These are phyloP conservation scores for Vaccinium darrowii DNA, from an alignment of 148 eudicot genomes.

Conservation along the genomic window DNA sequence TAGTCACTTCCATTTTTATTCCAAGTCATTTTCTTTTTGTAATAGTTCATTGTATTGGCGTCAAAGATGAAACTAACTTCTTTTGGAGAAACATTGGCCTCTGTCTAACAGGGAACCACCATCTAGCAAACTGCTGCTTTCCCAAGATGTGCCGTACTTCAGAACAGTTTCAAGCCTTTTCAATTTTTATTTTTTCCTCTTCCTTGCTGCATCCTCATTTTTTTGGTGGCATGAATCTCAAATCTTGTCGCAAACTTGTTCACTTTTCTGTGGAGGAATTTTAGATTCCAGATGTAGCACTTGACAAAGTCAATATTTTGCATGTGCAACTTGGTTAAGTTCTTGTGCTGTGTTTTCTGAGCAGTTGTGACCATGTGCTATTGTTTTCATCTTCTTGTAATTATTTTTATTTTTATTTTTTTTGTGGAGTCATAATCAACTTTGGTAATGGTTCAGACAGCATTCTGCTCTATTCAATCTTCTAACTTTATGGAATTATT, in stretches of 20 bases:
- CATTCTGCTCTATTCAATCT: constrained; percentile 8
- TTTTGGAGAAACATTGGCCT: not conserved
- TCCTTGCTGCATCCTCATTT: not conserved
- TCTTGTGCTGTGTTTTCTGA: not conserved
- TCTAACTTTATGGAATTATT: constrained; percentile 13
- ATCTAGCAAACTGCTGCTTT: not conserved
- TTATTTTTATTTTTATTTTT: not conserved
- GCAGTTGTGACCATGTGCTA: constrained; percentile 5
- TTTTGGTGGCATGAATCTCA: not conserved
- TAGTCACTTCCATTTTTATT: not conserved
- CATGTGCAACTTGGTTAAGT: not conserved
- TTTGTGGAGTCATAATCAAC: not conserved
- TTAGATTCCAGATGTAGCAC: not conserved
- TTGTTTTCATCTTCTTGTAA: not conserved
- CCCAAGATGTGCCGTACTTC: not conserved
- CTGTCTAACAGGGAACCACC: not conserved
- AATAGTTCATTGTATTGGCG: not conserved
- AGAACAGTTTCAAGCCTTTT: not conserved
- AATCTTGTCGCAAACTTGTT: not conserved
- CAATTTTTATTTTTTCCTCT: not conserved
- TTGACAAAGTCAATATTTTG: not conserved
- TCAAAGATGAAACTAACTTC: not conserved
- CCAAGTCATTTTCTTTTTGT: not conserved
- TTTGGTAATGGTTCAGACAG: not conserved
- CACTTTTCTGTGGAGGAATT: not conserved